phyloP scores from a whole-genome alignment of 208 protist genomes.

The Trypanosoma caninum region DNA sequence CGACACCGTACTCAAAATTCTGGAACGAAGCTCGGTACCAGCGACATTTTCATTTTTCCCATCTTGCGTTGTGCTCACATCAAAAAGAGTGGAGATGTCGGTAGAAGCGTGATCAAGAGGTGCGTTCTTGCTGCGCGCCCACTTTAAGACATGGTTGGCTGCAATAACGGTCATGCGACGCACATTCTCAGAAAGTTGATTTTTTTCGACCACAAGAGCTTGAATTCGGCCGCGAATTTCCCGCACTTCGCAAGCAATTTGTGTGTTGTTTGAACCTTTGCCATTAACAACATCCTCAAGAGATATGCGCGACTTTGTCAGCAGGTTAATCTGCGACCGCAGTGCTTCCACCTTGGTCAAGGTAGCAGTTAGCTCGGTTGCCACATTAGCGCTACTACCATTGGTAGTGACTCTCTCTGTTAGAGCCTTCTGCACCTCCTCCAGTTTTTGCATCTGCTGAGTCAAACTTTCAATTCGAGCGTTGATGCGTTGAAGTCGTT shows the following conservation, averaged over 20 bases:
- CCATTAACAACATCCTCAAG: constrained; percentile 16
- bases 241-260: constrained; percentile 44
- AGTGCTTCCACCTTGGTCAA: constrained; percentile 52
- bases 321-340: constrained; percentile 51
- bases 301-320: constrained; percentile 43
- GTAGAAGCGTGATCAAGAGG: constrained; percentile 33
- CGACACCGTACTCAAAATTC: constrained; percentile 44
- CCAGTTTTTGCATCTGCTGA: constrained; percentile 42
- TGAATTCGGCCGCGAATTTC: constrained; percentile 56
- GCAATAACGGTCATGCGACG: constrained; percentile 66
- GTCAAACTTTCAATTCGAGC: constrained; percentile 44
- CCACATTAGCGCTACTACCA: constrained; percentile 61
- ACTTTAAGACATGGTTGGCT: constrained; percentile 59
- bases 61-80: background rate
- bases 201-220: constrained; percentile 44
- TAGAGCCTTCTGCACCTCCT: constrained; percentile 58
- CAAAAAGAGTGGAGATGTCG: constrained; percentile 1
- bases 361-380: constrained; percentile 42
- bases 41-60: constrained; percentile 11
- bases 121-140: constrained; percentile 79
- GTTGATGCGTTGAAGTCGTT: constrained; percentile 51
- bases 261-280: constrained; percentile 28
- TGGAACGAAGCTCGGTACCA: constrained; percentile 28
- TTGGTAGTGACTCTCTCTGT: no score
- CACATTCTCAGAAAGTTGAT: constrained; percentile 53